Conservation (phyloP, 2,329 filamentous ascomycete genomes). For the Penicillium sp. region DNA sequence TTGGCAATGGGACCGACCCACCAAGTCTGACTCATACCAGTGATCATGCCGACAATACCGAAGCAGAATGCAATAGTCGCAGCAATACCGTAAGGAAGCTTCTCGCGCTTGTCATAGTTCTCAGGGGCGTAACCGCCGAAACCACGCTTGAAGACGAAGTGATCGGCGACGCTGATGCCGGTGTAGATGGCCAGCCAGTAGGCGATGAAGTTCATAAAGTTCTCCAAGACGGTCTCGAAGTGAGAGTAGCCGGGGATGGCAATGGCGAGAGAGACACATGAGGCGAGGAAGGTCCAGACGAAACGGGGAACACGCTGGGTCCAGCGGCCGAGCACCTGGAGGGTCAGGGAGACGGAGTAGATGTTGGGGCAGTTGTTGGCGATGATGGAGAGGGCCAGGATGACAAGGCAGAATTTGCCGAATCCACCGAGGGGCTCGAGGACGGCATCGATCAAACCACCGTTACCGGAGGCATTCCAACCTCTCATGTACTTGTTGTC, state of each 20-base stretch:
- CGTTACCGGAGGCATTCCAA: slow-evolving; percentile 59
- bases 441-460: slow-evolving; percentile 66
- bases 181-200: slow-evolving; percentile 78
- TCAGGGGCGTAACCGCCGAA: slow-evolving; percentile 61
- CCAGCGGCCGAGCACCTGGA: slow-evolving; percentile 63
- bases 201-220: slow-evolving; percentile 68
- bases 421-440: slow-evolving; percentile 66
- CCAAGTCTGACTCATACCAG: slow-evolving; percentile 71
- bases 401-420: slow-evolving; percentile 69
- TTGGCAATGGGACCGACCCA: slow-evolving; percentile 67
- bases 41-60: slow-evolving; percentile 65
- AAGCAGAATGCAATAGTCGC: slow-evolving; percentile 63
- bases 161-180: slow-evolving; percentile 64
- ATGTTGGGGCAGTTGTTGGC: slow-evolving; percentile 72
- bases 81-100: slow-evolving; percentile 64
- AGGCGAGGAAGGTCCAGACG: slow-evolving; percentile 64
- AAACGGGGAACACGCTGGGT: slow-evolving; percentile 66
- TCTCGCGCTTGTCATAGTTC: slow-evolving; percentile 57
- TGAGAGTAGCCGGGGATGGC: slow-evolving; percentile 68
- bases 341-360: slow-evolving; percentile 68
- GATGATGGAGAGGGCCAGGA: slow-evolving; percentile 66
- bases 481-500: slow-evolving; percentile 57
- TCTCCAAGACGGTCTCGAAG: slow-evolving; percentile 65
- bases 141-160: slow-evolving; percentile 67
- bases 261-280: slow-evolving; percentile 65